Percentiles rank a stretch among this genome's conserved stretches.
These are phyloP conservation scores for Geotrichum klebahnii DNA, from an alignment of 1,139 yeast species.

Conservation along the genomic window DNA sequence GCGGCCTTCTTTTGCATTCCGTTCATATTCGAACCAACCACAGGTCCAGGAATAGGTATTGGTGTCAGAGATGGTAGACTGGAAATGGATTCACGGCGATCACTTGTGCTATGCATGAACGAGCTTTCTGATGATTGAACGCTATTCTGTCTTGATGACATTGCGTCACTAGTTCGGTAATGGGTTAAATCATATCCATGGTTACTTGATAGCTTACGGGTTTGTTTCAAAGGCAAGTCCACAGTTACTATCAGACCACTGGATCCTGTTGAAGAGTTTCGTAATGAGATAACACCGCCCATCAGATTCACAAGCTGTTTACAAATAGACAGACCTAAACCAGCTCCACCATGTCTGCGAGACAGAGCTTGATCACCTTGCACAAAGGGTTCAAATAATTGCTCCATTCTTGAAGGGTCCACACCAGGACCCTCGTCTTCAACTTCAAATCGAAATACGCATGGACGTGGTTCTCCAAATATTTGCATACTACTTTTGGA, in stretches of 20 bases:
- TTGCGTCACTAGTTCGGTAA: constrained; percentile 17
- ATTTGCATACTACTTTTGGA: neutral
- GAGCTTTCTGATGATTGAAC: neutral
- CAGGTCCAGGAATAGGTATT: too few species aligned
- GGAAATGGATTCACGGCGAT: neutral
- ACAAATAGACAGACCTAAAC: constrained; percentile 89
- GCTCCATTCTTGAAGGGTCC: constrained; percentile 68
- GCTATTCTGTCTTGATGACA: neutral
- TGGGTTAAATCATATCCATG: constrained; percentile 4
- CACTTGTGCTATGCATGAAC: neutral
- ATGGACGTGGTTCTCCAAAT: constrained; percentile 5
- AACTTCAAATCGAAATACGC: constrained; percentile 46
- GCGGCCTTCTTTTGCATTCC: too few species aligned
- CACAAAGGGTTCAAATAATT: constrained; percentile 90
- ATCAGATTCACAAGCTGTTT: constrained; percentile 84
- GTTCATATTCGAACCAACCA: too few species aligned
- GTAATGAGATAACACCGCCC: constrained; percentile 58
- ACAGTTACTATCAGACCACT: constrained; percentile 80
- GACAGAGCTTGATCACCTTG: constrained; percentile 95
- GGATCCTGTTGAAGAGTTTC: constrained; percentile 65
- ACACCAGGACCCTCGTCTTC: constrained; percentile 93
- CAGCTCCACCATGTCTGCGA: constrained; percentile 92
- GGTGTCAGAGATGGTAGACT: neutral
- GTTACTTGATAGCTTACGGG: constrained; percentile 39
- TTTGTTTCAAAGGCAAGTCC: constrained; percentile 71